Conservation (phyloP, 2,329 filamentous ascomycete genomes). For the Teratosphaeriaceae sp. region DNA sequence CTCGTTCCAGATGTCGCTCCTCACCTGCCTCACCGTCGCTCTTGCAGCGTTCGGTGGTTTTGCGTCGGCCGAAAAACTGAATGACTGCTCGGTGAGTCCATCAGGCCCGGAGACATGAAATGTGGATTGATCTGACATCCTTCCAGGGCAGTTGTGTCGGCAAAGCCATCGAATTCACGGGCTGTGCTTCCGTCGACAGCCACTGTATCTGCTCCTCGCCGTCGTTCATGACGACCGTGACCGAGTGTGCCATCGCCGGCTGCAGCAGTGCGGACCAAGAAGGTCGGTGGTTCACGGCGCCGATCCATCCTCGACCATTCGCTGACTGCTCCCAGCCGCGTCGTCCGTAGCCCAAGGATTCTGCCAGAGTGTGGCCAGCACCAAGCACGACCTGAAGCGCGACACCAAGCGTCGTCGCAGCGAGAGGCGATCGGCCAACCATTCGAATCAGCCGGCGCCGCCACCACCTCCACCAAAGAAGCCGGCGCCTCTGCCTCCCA, state of each 20-base stretch:
- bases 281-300: background rate
- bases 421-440: too few species aligned
- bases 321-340: background rate
- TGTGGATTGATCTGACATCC: too few species aligned
- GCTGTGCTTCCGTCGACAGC: constrained; percentile 2
- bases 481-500: too few species aligned
- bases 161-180: background rate
- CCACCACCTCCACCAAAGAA: too few species aligned
- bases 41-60: background rate
- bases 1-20: background rate
- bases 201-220: constrained; percentile 5
- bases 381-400: background rate
- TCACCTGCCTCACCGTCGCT: background rate
- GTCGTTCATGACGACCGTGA: background rate
- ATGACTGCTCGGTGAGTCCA: background rate
- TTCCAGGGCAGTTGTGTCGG: constrained; percentile 2
- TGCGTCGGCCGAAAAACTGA: background rate
- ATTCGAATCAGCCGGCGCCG: too few species aligned
- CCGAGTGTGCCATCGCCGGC: background rate
- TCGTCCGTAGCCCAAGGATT: background rate
- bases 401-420: background rate
- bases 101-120: background rate
- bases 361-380: background rate
- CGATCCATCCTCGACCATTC: background rate
- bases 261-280: background rate